Evolutionary conservation across 106 monocot species (phyloP), one percentile per base, ranked within the genome.

Genomic region (Apostasia shenzhenica): DNA sequence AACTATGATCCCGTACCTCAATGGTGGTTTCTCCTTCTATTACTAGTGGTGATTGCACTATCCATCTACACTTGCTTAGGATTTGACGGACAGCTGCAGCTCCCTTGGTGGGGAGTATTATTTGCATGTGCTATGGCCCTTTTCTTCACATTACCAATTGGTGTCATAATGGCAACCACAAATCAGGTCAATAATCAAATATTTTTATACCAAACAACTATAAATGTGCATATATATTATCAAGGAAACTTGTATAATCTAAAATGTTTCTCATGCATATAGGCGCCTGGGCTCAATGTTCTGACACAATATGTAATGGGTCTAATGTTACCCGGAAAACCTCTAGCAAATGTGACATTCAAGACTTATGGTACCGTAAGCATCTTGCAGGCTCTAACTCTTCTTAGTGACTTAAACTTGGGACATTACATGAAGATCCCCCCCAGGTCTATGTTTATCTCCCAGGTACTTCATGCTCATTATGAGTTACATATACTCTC

Each of bases 351-450:
- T 48, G 80, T 95, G 5, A 83, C 88, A 8, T 95, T 95, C 78
- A 95, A 95, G 75, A 92, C 84, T 3, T 95, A 92, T n/a, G 92
- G 95, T 0, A 75, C 78, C 46, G 86, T 95, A 38, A 92, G 91
- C 86, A 86, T 86, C 55, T 14, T 70, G 39, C 91, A 95, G 13
- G 88, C 95, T 0, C 85, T 91, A 14, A 50, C 76, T 4, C 84
- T 95, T 62, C 72, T 95, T 2, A 55, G 72, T 1, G 95, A 92
- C 65, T 78, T 95, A 71, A 95, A 95, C 74, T 76, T 95, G 10
- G 95, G 95, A 0, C 82, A 86, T 55, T 95, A 92, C 84, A 92
- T 95, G 95, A 95, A 95, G 69, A 95, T 95, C 9, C 95, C 95
- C 5, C 95, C 95, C 0, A 80, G 84, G 52, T 75, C 86, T 47